Evolutionary conservation across 2,329 filamentous ascomycete species (phyloP).

Genomic region (Colletotrichum abscissum): DNA sequence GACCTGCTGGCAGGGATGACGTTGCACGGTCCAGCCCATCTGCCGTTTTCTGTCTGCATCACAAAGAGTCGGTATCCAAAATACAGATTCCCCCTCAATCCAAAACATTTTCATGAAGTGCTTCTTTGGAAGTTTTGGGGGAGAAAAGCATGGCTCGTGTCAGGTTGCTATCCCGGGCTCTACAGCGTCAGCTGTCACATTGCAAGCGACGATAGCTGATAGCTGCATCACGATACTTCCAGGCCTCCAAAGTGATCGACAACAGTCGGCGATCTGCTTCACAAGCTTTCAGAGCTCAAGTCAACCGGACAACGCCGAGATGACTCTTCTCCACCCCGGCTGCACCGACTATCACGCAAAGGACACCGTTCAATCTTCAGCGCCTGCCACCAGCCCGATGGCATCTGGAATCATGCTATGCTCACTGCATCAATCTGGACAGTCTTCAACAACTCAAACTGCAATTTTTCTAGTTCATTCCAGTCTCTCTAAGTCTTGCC

Average conservation of each 20-base stretch:
- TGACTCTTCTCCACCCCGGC: neutral
- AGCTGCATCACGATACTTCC: neutral
- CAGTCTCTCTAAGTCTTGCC: neutral
- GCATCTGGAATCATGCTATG: slow-evolving; percentile 3
- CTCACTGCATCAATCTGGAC: neutral
- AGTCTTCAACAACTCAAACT: neutral
- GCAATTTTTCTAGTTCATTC: neutral
- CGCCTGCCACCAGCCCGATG: neutral
- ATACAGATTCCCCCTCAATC: neutral
- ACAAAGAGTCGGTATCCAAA: neutral
- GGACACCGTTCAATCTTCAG: neutral
- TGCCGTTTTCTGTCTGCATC: neutral
- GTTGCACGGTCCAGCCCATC: slow-evolving; percentile 9
- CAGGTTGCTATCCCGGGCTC: neutral
- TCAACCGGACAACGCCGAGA: slow-evolving; percentile 13
- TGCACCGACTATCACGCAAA: neutral
- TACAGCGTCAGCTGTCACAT: neutral
- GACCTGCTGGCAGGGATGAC: slow-evolving; percentile 27
- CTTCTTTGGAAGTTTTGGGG: neutral
- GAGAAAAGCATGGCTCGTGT: neutral
- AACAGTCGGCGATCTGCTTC: neutral
- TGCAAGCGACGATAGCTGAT: neutral
- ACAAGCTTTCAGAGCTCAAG: slow-evolving; percentile 1
- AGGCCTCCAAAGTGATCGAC: neutral
- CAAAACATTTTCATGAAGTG: no score